Evolutionary conservation across 2,329 filamentous ascomycete species (phyloP).

Genomic region (Stagonosporopsis rhizophila): DNA sequence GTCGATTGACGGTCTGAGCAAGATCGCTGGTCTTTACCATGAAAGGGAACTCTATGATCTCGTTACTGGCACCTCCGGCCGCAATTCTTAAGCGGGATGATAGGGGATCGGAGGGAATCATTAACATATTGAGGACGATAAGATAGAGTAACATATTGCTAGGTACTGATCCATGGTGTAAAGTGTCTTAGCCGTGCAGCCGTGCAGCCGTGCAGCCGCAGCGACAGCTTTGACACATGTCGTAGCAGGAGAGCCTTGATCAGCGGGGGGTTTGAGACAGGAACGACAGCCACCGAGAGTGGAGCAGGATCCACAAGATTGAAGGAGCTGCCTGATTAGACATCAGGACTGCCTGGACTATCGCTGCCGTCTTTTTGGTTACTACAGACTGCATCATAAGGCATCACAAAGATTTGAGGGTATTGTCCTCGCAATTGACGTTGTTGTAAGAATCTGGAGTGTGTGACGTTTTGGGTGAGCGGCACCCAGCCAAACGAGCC

Average conservation of each 20-base stretch:
- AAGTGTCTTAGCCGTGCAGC: conserved; percentile 31
- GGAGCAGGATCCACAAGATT: conserved; percentile 21
- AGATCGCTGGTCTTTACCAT: background rate
- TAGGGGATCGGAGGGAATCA: conserved; percentile 11
- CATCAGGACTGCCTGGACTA: conserved; percentile 27
- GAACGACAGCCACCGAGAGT: conserved; percentile 17
- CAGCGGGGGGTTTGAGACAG: conserved; percentile 12
- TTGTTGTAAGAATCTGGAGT: conserved; percentile 22
- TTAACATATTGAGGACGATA: conserved; percentile 11
- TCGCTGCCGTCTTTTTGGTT: conserved; percentile 38
- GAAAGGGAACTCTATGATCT: background rate
- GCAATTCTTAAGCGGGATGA: conserved; percentile 11
- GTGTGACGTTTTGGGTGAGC: conserved; percentile 23
- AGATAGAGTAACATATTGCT: conserved; percentile 20
- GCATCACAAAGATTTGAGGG: conserved; percentile 46
- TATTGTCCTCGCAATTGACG: conserved; percentile 35
- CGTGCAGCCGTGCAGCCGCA: conserved; percentile 20
- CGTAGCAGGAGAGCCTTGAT: conserved; percentile 6
- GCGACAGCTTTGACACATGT: conserved; percentile 25
- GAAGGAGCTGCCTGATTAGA: conserved; percentile 17
- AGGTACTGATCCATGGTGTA: conserved; percentile 23
- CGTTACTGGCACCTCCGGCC: conserved; percentile 5
- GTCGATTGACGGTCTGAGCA: conserved; percentile 34
- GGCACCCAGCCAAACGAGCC: conserved; percentile 20
- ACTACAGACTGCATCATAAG: conserved; percentile 35